Conservation (phyloP, 192 early-diverging fungal species). For the Backusella westeae region DNA sequence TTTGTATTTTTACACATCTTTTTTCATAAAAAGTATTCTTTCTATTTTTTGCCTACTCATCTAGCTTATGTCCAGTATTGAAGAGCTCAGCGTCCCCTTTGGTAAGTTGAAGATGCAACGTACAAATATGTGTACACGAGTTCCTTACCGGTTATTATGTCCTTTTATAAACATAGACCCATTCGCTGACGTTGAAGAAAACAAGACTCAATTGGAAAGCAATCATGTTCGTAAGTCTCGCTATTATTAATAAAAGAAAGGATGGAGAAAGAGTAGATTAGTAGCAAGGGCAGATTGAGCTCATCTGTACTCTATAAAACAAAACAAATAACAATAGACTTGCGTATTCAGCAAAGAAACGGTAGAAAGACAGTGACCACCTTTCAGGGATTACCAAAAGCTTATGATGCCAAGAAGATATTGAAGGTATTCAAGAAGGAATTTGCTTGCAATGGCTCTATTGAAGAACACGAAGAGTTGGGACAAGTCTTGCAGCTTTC, state of each 20-base stretch:
- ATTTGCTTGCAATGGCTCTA: constrained; percentile 94
- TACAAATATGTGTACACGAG: not conserved
- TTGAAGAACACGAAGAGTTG: constrained; percentile 86
- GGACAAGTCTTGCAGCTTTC: constrained; percentile 91
- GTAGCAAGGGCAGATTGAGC: not conserved
- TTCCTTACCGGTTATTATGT: not conserved
- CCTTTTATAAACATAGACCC: constrained; percentile 25
- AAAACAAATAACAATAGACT: constrained; percentile 56
- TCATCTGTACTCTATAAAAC: not conserved
- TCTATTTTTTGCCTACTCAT: not conserved
- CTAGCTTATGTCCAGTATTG: constrained; percentile 24
- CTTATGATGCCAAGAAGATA: constrained; percentile 84
- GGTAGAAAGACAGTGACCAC: constrained; percentile 96
- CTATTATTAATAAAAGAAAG: not conserved
- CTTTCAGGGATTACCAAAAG: constrained; percentile 82
- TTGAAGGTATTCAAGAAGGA: constrained; percentile 96
- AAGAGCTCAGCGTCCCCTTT: constrained; percentile 32
- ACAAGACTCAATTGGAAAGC: constrained; percentile 26
- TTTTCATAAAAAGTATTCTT: not conserved
- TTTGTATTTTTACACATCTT: not conserved
- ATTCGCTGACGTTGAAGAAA: constrained; percentile 44
- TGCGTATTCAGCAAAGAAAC: constrained; percentile 95
- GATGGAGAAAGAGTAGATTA: not conserved
- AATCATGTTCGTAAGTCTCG: constrained; percentile 46
- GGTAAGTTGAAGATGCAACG: constrained; percentile 2